A percentile compares a stretch with the other conserved stretches of the same genome.
These are phyloP conservation scores for Chenopodium berlandieri DNA, from an alignment of 148 eudicot genomes.

Conservation along the genomic window DNA sequence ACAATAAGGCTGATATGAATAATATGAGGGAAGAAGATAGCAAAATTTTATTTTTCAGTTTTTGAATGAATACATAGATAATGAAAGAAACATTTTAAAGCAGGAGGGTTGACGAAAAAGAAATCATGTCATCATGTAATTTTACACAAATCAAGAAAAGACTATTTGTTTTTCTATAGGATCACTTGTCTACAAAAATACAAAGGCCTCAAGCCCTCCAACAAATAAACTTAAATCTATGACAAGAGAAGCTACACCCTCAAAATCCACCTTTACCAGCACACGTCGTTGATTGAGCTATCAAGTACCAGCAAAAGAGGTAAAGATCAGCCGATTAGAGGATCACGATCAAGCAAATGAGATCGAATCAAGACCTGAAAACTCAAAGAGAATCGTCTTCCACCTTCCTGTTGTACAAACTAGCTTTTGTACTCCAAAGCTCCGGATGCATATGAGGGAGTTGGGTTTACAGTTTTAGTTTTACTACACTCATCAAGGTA, in stretches of 20 bases:
- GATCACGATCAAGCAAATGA: background rate
- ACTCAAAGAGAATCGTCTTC: background rate
- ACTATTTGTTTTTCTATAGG: background rate
- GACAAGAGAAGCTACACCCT: background rate
- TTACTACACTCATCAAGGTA: constrained; percentile 32
- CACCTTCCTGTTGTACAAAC: background rate
- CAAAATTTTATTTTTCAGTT: too few species aligned
- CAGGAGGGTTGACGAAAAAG: background rate
- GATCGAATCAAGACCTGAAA: background rate
- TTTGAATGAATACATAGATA: too few species aligned
- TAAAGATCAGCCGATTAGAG: background rate
- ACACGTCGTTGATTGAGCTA: background rate
- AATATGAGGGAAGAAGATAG: too few species aligned
- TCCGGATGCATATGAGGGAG: background rate
- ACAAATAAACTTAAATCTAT: background rate
- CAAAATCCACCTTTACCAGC: background rate
- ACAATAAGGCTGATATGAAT: too few species aligned
- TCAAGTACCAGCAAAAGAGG: background rate
- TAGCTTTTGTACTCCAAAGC: constrained; percentile 4
- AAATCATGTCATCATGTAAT: too few species aligned
- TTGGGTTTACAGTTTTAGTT: constrained; percentile 1
- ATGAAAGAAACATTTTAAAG: too few species aligned
- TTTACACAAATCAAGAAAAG: background rate
- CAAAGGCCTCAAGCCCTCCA: background rate
- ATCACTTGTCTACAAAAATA: background rate